Evolutionary conservation across 2,329 filamentous ascomycete species (phyloP).

Genomic region (Talaromyces islandicus): DNA sequence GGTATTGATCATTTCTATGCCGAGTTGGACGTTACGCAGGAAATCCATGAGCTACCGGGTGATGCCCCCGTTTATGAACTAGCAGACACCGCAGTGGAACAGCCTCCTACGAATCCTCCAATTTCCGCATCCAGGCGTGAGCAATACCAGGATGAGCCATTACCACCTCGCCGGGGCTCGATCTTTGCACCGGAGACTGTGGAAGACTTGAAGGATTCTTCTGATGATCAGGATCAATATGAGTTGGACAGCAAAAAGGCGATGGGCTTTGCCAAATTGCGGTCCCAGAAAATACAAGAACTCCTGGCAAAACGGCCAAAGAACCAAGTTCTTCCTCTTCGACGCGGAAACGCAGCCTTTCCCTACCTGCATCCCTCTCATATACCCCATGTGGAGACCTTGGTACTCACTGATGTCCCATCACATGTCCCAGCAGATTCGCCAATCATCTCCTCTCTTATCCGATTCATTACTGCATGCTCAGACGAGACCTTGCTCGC

Average conservation of each 20-base stretch:
- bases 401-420: slow-evolving; percentile 54
- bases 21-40: slow-evolving; percentile 23
- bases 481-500: slow-evolving; percentile 51
- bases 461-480: slow-evolving; percentile 51
- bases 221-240: not conserved
- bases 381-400: slow-evolving; percentile 48
- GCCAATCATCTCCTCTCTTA: slow-evolving; percentile 39
- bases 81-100: slow-evolving; percentile 24
- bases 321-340: slow-evolving; percentile 23
- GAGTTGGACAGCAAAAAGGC: not conserved
- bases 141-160: slow-evolving; percentile 25
- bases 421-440: slow-evolving; percentile 36
- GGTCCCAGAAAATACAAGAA: slow-evolving; percentile 28
- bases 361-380: slow-evolving; percentile 49
- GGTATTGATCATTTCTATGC: slow-evolving; percentile 17
- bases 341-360: slow-evolving; percentile 19
- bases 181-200: slow-evolving; percentile 43
- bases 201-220: slow-evolving; percentile 5
- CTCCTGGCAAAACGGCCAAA: slow-evolving; percentile 34
- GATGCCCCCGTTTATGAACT: slow-evolving; percentile 32
- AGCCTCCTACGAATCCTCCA: not conserved
- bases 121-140: not conserved
- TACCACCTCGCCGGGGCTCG: slow-evolving; percentile 35
- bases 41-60: slow-evolving; percentile 31
- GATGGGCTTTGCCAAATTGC: slow-evolving; percentile 14